phyloP scores from a whole-genome alignment of 495 filamentous ascomycete species.

The Tetracladium marchalianum region DNA sequence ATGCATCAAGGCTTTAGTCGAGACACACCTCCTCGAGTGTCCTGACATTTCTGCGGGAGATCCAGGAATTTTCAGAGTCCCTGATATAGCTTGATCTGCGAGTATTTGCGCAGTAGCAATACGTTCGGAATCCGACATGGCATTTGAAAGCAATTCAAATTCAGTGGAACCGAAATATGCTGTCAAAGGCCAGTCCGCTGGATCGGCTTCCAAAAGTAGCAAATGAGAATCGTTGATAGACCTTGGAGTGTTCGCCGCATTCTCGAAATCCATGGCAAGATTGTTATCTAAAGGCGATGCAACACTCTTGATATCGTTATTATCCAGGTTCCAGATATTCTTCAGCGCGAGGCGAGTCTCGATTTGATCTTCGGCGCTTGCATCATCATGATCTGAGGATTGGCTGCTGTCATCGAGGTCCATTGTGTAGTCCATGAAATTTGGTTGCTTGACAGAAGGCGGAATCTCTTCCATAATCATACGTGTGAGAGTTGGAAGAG shows the following conservation, averaged over 20 bases:
- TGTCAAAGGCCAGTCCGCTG: constrained; percentile 28
- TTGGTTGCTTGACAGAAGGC: background rate
- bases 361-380: constrained; percentile 31
- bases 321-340: constrained; percentile 20
- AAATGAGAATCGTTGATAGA: constrained; percentile 16
- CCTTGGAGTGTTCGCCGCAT: constrained; percentile 12
- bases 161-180: constrained; percentile 40
- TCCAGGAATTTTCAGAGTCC: constrained; percentile 23
- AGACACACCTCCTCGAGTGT: background rate
- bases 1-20: constrained; percentile 9
- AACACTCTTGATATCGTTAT: constrained; percentile 10
- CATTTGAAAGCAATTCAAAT: constrained; percentile 30
- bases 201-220: constrained; percentile 31
- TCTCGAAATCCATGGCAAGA: constrained; percentile 15
- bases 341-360: constrained; percentile 24
- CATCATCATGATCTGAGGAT: constrained; percentile 39
- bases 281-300: constrained; percentile 11
- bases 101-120: constrained; percentile 51
- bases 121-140: constrained; percentile 34
- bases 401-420: constrained; percentile 36
- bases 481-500: constrained; percentile 1
- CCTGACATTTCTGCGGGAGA: constrained; percentile 1
- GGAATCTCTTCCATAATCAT: background rate
- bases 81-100: constrained; percentile 46
- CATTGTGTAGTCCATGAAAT: constrained; percentile 22